These are phyloP conservation scores for Neolentinus lepideus DNA, from an alignment of 1,284 basidiomycete genomes.

Conservation along the genomic window DNA sequence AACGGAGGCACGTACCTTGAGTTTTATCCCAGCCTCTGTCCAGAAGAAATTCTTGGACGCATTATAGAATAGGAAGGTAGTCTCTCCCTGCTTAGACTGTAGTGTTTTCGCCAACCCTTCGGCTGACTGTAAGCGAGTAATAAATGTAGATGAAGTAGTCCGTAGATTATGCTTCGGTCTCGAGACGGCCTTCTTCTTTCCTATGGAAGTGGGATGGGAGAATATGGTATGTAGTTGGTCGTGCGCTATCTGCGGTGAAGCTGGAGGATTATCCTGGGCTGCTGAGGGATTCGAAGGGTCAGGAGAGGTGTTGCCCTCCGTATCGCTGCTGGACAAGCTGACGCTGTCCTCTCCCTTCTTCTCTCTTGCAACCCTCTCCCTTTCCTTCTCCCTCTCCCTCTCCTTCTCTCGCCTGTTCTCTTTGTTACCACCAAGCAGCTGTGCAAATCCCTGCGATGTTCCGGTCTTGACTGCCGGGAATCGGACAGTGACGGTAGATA, in stretches of 20 bases:
- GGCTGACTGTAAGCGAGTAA: slow-evolving; percentile 74
- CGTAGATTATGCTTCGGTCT: slow-evolving; percentile 85
- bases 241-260: slow-evolving; percentile 27
- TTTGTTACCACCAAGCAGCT: slow-evolving; percentile 51
- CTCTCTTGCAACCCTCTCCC: slow-evolving; percentile 29
- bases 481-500: slow-evolving; percentile 56
- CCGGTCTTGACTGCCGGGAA: slow-evolving; percentile 52
- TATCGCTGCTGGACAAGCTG: slow-evolving; percentile 73
- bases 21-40: slow-evolving; percentile 73
- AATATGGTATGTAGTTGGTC: slow-evolving; percentile 31
- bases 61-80: slow-evolving; percentile 82
- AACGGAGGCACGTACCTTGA: slow-evolving; percentile 50
- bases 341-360: slow-evolving; percentile 45
- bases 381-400: slow-evolving; percentile 54
- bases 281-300: slow-evolving; percentile 31
- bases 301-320: slow-evolving; percentile 45
- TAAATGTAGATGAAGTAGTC: slow-evolving; percentile 85
- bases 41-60: slow-evolving; percentile 73
- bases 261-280: slow-evolving; percentile 20
- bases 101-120: slow-evolving; percentile 74
- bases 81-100: slow-evolving; percentile 75
- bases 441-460: slow-evolving; percentile 51
- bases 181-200: slow-evolving; percentile 57
- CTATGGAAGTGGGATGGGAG: slow-evolving; percentile 31
- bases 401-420: slow-evolving; percentile 32